Percentiles rank a stretch among this genome's conserved stretches.
Evolutionary conservation across 2,329 filamentous ascomycete genomes (phyloP).

Genomic region (Sporothrix pallida): DNA sequence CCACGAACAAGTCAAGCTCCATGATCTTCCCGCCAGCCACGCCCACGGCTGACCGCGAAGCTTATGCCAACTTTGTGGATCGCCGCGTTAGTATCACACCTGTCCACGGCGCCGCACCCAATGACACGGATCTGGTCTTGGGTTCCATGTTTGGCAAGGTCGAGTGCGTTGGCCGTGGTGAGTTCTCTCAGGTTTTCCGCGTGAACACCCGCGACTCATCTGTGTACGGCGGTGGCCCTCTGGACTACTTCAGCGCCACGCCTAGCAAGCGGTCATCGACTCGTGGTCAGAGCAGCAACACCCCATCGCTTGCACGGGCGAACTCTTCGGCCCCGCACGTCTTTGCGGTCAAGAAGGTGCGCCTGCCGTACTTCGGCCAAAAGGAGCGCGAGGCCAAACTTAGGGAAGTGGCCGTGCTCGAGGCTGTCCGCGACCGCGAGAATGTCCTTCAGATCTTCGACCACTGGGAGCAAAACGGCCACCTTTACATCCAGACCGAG

Average conservation of each 20-base stretch:
- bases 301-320: constrained; percentile 43
- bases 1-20: constrained; percentile 41
- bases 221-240: constrained; percentile 39
- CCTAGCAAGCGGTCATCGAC: constrained; percentile 34
- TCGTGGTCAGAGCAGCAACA: background rate
- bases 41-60: constrained; percentile 68
- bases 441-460: constrained; percentile 85
- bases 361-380: constrained; percentile 75
- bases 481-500: constrained; percentile 96
- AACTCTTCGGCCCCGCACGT: constrained; percentile 60
- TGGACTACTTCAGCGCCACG: constrained; percentile 45
- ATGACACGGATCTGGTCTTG: constrained; percentile 76
- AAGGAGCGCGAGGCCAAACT: constrained; percentile 84
- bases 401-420: constrained; percentile 80
- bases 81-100: constrained; percentile 67
- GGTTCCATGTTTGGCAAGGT: constrained; percentile 79
- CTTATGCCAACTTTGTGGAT: constrained; percentile 61
- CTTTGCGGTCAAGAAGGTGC: constrained; percentile 93
- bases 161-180: constrained; percentile 80
- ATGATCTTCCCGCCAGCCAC: constrained; percentile 71
- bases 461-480: constrained; percentile 83
- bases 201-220: constrained; percentile 58
- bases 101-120: constrained; percentile 70
- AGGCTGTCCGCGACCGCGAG: constrained; percentile 76
- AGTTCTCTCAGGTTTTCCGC: constrained; percentile 91